Conservation (phyloP, 192 early-diverging fungal genomes). For the Coemansia nantahalensis region DNA sequence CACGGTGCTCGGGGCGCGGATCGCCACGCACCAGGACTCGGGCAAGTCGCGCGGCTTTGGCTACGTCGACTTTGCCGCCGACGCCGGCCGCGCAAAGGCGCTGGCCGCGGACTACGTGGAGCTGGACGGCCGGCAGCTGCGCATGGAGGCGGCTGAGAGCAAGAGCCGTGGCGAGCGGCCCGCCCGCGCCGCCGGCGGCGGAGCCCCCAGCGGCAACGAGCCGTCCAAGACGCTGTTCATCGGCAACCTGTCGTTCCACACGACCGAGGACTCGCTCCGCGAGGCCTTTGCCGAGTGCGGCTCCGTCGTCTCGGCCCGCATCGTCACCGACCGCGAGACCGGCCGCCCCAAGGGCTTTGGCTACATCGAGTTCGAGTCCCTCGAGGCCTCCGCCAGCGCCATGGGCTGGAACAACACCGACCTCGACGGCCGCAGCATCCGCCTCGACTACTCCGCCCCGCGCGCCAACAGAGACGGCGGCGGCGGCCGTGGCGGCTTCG, state of each 20-base stretch:
- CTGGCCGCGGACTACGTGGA: slow-evolving; percentile 64
- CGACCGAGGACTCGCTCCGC: slow-evolving; percentile 86
- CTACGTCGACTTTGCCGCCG: slow-evolving; percentile 80
- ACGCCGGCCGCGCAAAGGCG: slow-evolving; percentile 67
- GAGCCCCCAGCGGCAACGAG: slow-evolving; percentile 52
- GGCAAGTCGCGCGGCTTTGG: slow-evolving; percentile 73
- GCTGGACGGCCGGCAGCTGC: slow-evolving; percentile 79
- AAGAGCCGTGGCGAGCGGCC: slow-evolving; percentile 6
- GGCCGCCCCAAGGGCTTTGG: slow-evolving; percentile 92
- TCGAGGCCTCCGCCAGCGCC: slow-evolving; percentile 92
- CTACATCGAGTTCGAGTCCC: slow-evolving; percentile 90
- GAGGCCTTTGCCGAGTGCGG: slow-evolving; percentile 94
- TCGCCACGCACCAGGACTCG: slow-evolving; percentile 67
- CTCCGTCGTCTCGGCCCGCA: slow-evolving; percentile 77
- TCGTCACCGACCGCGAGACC: slow-evolving; percentile 76
- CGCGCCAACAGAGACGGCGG: slow-evolving; percentile 41
- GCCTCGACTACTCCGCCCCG: slow-evolving; percentile 77
- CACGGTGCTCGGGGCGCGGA: slow-evolving; percentile 68
- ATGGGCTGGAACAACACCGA: slow-evolving; percentile 79
- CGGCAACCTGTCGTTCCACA: slow-evolving; percentile 84
- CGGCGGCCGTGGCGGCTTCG: slow-evolving; percentile 52
- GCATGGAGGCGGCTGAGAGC: slow-evolving; percentile 66
- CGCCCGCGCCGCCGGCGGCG: too few species aligned
- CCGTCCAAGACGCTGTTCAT: slow-evolving; percentile 77
- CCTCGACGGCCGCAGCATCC: slow-evolving; percentile 76